Percentiles rank a stretch among this genome's conserved stretches.
These are phyloP conservation scores for Scytalidium sp. DNA, from an alignment of 2,329 filamentous ascomycete genomes.

Conservation along the genomic window DNA sequence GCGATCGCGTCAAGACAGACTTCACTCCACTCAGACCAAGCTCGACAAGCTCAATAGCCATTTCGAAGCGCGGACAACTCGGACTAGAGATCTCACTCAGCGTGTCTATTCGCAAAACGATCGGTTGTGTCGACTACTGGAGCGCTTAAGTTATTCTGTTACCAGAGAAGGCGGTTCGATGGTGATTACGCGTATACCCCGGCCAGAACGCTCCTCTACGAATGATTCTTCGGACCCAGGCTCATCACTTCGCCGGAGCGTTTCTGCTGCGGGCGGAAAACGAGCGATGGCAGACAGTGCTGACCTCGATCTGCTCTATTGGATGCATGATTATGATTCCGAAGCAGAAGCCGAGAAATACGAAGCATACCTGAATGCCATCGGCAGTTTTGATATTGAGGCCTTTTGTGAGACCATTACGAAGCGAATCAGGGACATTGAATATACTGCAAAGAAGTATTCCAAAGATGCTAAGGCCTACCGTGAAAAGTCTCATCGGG, in stretches of 20 bases:
- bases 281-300: conserved; percentile 57
- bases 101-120: conserved; percentile 81
- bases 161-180: conserved; percentile 70
- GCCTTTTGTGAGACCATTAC: conserved; percentile 80
- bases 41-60: conserved; percentile 50
- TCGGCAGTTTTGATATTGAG: conserved; percentile 80
- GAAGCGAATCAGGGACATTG: conserved; percentile 88
- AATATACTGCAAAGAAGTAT: conserved; percentile 89
- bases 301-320: conserved; percentile 74
- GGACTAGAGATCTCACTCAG: conserved; percentile 80
- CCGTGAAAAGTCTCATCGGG: conserved; percentile 77
- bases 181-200: conserved; percentile 69
- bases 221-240: conserved; percentile 56
- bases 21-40: conserved; percentile 51
- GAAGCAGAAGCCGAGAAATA: conserved; percentile 72
- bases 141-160: conserved; percentile 82
- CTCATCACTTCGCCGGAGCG: conserved; percentile 46
- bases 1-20: conserved; percentile 63
- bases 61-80: conserved; percentile 67
- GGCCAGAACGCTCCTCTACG: conserved; percentile 57
- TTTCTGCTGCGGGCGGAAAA: conserved; percentile 48
- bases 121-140: conserved; percentile 76
- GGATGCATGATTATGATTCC: conserved; percentile 69
- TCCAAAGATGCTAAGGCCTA: conserved; percentile 85
- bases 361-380: conserved; percentile 66